Percentiles rank a stretch among this genome's conserved stretches.
Conservation (phyloP, 352 stramenopile species). For the Phytophthora sojae region DNA sequence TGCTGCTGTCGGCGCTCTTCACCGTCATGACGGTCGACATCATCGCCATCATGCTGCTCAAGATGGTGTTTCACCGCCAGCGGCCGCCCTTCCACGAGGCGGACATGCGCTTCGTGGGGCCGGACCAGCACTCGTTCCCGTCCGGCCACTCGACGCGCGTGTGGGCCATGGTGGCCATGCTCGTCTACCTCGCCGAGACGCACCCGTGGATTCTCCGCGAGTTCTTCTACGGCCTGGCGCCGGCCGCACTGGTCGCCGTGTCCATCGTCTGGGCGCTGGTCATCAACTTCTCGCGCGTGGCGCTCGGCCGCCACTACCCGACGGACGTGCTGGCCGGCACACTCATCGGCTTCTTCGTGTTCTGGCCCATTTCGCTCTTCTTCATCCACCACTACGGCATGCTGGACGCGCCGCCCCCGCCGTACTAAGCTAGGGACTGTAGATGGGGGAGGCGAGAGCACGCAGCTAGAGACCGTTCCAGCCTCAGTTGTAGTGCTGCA, state of each 20-base stretch:
- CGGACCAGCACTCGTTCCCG: conserved; percentile 88
- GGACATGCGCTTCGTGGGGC: conserved; percentile 80
- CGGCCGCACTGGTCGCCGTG: conserved; percentile 48
- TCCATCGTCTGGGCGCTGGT: conserved; percentile 62
- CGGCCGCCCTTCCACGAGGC: conserved; percentile 77
- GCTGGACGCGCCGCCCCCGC: conserved; percentile 19
- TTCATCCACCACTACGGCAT: conserved; percentile 39
- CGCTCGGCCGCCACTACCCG: conserved; percentile 84
- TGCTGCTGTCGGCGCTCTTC: conserved; percentile 47
- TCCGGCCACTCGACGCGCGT: conserved; percentile 84
- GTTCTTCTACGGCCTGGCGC: conserved; percentile 62
- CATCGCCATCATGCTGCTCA: conserved; percentile 81
- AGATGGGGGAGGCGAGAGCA: not conserved
- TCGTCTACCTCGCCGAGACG: conserved; percentile 63
- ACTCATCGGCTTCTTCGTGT: conserved; percentile 65
- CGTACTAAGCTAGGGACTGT: conserved; percentile 13
- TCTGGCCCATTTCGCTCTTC: conserved; percentile 66
- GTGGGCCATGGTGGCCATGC: conserved; percentile 73
- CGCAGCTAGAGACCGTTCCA: not conserved
- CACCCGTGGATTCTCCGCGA: conserved; percentile 52
- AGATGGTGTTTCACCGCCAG: conserved; percentile 74
- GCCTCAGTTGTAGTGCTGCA: not conserved
- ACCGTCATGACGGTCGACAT: conserved; percentile 71
- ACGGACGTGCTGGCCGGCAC: conserved; percentile 76
- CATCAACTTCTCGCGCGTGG: conserved; percentile 85